Base-by-base conservation (phyloP, 1,139 yeast genomes). In the Yamadazyma siamensis region DNA sequence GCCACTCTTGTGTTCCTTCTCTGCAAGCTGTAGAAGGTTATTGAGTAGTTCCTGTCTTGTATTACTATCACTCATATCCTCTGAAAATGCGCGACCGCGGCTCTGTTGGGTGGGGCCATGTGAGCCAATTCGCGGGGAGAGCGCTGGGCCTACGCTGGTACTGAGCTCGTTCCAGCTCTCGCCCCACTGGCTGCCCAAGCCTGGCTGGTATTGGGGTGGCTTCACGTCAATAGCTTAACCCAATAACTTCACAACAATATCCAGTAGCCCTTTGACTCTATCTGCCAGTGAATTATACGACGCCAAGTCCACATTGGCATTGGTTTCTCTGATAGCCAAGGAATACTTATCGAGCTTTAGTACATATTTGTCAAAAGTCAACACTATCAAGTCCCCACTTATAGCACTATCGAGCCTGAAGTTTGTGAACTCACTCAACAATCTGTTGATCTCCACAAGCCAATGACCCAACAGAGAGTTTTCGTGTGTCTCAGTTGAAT, bases 1-100 rank as follows among this genome's bases (percentile, higher is more conserved):
- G 5, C 70, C 69, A 31, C 44, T 55, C 25, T 49, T 42, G 30
- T 57, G 56, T 41, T 63, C 68, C 33, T 50, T 52, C 34, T 55
- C 56, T 5, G 65, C 65, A 29, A 63, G 33, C 32, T 40, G 41
- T 16, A 62, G 40, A 21, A 62, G 44, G 33, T 52, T 51, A 23
- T 56, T 46, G 19, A 59, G 47, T 20, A 58, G 44, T 28, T 55
- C 56, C 30, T 56, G 54, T 30, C 55, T 51, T 34, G 38, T 50
- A 23, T 31, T 39, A 25, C 39, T 21, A 23, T 35, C 43, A 34
- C 30, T 33, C 45, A 37, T 32, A 23, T 27, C 16, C 25, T 30
- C 27, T 29, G 30, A 33, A 33, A 22, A 8, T 25, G 16, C 19
- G 25, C 25, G 13, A n/a, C 29, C 35, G 32, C 29, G 32, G 32